Conservation (phyloP, 2,329 filamentous ascomycete genomes). For the Trichophyton equinum region DNA sequence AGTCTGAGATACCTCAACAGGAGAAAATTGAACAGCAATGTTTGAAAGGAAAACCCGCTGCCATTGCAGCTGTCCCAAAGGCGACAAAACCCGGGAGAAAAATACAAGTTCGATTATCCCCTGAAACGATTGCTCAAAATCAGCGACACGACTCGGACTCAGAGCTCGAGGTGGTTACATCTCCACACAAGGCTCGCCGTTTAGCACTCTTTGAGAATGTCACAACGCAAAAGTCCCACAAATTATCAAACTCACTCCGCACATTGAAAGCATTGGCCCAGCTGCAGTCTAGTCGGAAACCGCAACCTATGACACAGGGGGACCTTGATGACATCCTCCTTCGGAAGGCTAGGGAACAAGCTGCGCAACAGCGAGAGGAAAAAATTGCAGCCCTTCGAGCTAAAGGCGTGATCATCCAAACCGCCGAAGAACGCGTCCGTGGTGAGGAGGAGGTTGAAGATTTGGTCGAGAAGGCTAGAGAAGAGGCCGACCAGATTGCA, state of each 20-base stretch:
- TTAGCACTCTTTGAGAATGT: conserved; percentile 57
- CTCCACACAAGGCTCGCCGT: conserved; percentile 30
- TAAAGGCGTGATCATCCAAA: conserved; percentile 71
- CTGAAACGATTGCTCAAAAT: conserved; percentile 24
- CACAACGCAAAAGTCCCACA: conserved; percentile 43
- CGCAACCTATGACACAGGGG: conserved; percentile 50
- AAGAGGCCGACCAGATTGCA: conserved; percentile 67
- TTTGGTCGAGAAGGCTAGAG: conserved; percentile 69
- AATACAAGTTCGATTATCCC: conserved; percentile 31
- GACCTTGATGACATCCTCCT: conserved; percentile 59
- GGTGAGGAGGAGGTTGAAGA: conserved; percentile 78
- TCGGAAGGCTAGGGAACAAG: conserved; percentile 65
- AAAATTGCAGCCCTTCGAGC: conserved; percentile 63
- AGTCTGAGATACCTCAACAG: background rate
- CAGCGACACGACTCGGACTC: conserved; percentile 36
- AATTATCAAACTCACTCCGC: conserved; percentile 44
- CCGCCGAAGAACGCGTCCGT: conserved; percentile 70
- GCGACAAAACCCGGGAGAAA: conserved; percentile 13
- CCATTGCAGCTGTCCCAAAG: background rate
- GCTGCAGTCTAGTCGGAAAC: conserved; percentile 45
- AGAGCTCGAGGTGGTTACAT: conserved; percentile 51
- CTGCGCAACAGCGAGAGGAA: conserved; percentile 61
- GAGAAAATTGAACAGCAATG: background rate
- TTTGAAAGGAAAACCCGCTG: conserved; percentile 2
- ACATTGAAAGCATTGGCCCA: conserved; percentile 63